Evolutionary conservation across 2,329 filamentous ascomycete genomes (phyloP), one percentile per base, ranked within the genome.

Genomic region (Fusarium clavum): DNA sequence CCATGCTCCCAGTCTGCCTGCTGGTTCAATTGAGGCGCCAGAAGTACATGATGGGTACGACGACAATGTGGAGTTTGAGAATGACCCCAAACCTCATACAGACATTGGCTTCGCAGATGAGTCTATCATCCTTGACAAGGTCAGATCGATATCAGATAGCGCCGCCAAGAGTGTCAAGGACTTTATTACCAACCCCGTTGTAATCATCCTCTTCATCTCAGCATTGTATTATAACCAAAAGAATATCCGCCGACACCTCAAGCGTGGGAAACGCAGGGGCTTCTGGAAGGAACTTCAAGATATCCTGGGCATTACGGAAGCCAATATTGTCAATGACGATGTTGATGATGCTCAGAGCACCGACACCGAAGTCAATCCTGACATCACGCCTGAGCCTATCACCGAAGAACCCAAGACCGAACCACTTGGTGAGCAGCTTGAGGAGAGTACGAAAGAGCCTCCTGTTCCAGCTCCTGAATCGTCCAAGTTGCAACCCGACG

Each of bases 141-240:
- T 88, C 58, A 85, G 83, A 73, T 79, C 81, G 29, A 76, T 90
- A 2, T 86, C 85, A 2, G 81, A 84, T 45, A 82, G 83, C 25
- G 86, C 84, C 1, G 80, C 81, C 0, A 81, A 85, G 44, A 87
- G 82, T 59, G 77, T 88, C 11, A 75, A 86, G 9, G 87, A 90
- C 45, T 83, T 90, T 14, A 75, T 90, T 45, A 84, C 81, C 57
- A 89, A 89, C 63, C 87, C 87, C 1, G 81, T 85, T 12, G 77
- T 86, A 11, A 81, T 87, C 9, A 73, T 86, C 5, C 70, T 87
- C 18, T 77, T 86, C 25, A 70, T 83, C n/a, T 69, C 80, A 10
- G 75, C 79, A 13, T 64, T 85, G 7, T 69, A 86, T 8, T 82
- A 82, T 53, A 81, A 84, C 30, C 79, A 84, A 62, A 83, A 85